phyloP scores from a whole-genome alignment of 2,329 filamentous ascomycete species.

The Claviceps africana region DNA sequence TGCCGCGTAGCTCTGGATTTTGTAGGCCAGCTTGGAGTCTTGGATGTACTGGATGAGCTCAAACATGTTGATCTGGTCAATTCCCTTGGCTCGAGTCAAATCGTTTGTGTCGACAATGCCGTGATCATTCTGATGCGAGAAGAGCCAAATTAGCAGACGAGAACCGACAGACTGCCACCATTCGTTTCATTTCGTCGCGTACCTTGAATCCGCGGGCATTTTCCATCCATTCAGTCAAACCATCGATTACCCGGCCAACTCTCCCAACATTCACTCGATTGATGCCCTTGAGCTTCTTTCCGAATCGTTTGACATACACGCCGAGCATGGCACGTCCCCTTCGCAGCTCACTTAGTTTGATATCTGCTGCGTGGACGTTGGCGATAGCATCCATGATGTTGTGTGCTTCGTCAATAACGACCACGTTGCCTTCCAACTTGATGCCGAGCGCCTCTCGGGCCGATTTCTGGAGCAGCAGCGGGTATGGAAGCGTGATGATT shows the following conservation, averaged over 20 bases:
- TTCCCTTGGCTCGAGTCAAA: constrained; percentile 68
- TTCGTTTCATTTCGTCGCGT: not conserved
- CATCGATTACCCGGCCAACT: constrained; percentile 69
- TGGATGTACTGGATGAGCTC: constrained; percentile 79
- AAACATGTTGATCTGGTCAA: constrained; percentile 90
- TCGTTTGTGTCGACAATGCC: constrained; percentile 57
- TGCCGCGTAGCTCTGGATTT: constrained; percentile 77
- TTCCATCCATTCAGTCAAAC: constrained; percentile 56
- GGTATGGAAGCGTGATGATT: constrained; percentile 87
- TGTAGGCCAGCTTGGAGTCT: constrained; percentile 83
- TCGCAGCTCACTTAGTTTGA: constrained; percentile 59
- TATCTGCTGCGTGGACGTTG: constrained; percentile 67
- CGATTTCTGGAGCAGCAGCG: constrained; percentile 71
- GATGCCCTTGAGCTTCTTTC: constrained; percentile 75
- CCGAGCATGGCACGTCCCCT: constrained; percentile 62
- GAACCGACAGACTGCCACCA: not conserved
- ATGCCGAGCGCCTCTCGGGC: constrained; percentile 80
- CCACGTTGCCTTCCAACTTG: constrained; percentile 71
- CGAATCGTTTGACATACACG: constrained; percentile 74
- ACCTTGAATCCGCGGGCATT: constrained; percentile 33
- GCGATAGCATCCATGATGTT: constrained; percentile 94
- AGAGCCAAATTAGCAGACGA: not conserved
- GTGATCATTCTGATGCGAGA: constrained; percentile 30
- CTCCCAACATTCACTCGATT: constrained; percentile 88
- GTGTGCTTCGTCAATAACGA: constrained; percentile 96